These are phyloP conservation scores for Colletotrichum sp. DNA, from an alignment of 2,329 filamentous ascomycete genomes.

Conservation along the genomic window DNA sequence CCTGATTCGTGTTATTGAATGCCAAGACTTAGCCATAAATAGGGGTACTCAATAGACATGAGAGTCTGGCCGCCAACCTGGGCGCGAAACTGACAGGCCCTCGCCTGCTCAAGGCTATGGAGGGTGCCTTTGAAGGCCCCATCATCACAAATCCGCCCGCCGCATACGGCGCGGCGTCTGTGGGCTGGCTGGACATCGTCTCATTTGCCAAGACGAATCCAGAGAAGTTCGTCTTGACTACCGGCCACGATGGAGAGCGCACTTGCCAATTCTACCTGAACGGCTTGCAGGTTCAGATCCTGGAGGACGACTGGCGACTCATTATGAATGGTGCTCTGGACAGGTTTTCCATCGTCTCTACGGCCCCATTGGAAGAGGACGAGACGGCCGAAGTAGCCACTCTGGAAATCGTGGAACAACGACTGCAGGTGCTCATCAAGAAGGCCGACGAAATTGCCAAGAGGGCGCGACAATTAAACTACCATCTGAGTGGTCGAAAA, in stretches of 20 bases:
- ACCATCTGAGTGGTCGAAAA: conserved; percentile 76
- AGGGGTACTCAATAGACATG: conserved; percentile 82
- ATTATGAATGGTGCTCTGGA: conserved; percentile 85
- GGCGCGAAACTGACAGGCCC: conserved; percentile 84
- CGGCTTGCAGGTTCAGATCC: conserved; percentile 82
- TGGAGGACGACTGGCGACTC: conserved; percentile 85
- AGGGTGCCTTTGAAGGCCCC: conserved; percentile 83
- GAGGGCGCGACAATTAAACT: conserved; percentile 76
- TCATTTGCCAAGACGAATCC: conserved; percentile 83
- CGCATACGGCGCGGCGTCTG: conserved; percentile 55
- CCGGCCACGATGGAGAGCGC: conserved; percentile 70
- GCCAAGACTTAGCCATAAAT: background rate
- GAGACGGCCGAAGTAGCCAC: conserved; percentile 86
- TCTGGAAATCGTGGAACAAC: conserved; percentile 82
- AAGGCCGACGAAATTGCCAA: conserved; percentile 75
- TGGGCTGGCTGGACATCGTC: conserved; percentile 87
- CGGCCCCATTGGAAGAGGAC: conserved; percentile 83
- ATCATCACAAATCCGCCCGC: conserved; percentile 61
- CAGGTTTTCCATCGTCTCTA: conserved; percentile 73
- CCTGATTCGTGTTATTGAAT: background rate
- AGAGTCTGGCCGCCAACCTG: conserved; percentile 85
- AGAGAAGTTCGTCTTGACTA: conserved; percentile 75
- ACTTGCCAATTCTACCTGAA: conserved; percentile 85
- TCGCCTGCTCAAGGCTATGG: conserved; percentile 84
- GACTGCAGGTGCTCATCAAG: conserved; percentile 77